Conservation (phyloP, 345 rosid species). For the Brassica nigra region DNA sequence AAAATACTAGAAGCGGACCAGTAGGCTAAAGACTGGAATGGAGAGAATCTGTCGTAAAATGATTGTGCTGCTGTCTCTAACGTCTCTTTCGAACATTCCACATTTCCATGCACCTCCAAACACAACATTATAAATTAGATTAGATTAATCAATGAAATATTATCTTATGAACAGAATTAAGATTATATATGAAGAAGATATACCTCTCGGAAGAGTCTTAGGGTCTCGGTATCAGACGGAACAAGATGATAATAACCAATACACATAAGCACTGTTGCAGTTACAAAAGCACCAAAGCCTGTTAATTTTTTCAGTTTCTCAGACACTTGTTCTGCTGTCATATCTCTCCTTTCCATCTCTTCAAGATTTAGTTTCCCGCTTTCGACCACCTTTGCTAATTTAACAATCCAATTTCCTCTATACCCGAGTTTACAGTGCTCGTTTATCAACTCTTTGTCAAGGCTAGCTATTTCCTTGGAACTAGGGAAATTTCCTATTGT, state of each 20-base stretch:
- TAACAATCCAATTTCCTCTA: slow-evolving; percentile 39
- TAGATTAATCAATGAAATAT: not conserved
- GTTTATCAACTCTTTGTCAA: slow-evolving; percentile 23
- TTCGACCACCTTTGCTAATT: slow-evolving; percentile 40
- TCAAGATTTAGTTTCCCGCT: slow-evolving; percentile 36
- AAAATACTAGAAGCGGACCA: slow-evolving; percentile 10
- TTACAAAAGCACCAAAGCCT: slow-evolving; percentile 50
- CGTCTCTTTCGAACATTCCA: not conserved
- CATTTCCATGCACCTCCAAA: not conserved
- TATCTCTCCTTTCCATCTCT: slow-evolving; percentile 16
- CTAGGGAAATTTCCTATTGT: slow-evolving; percentile 47
- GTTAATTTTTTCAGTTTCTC: slow-evolving; percentile 17
- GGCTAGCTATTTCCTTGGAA: slow-evolving; percentile 43
- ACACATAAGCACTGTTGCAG: slow-evolving; percentile 53
- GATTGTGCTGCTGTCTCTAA: not conserved
- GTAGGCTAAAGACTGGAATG: slow-evolving; percentile 26
- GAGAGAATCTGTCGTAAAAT: slow-evolving; percentile 17
- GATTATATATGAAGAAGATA: not conserved
- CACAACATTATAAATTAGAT: not conserved
- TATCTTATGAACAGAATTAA: not conserved
- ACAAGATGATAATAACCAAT: slow-evolving; percentile 48
- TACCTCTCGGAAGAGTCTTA: slow-evolving; percentile 49
- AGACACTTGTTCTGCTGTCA: not conserved
- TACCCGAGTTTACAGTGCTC: slow-evolving; percentile 50
- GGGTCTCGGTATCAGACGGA: slow-evolving; percentile 55